phyloP scores from a whole-genome alignment of 164 flowering plant species.

The Liriodendron chinense region DNA sequence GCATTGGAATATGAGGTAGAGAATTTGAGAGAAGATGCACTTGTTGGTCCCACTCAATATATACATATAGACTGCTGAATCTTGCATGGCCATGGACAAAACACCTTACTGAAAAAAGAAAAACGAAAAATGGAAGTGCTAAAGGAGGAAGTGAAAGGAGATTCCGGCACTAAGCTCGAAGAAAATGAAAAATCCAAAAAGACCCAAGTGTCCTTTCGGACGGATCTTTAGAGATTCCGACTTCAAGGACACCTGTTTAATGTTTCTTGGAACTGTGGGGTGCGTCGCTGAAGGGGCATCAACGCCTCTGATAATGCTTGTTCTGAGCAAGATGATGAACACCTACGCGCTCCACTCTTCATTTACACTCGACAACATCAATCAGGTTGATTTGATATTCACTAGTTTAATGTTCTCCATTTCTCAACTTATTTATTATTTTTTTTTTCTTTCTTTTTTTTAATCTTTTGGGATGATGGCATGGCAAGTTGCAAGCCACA shows the following conservation, averaged over 20 bases:
- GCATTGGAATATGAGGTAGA: background rate
- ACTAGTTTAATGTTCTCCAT: too few relatives aligned
- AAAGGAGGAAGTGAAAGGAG: background rate
- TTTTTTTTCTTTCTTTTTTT: too few relatives aligned
- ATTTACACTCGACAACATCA: background rate
- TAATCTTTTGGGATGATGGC: too few relatives aligned
- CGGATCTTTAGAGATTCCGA: conserved; percentile 20
- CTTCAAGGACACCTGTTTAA: conserved; percentile 24
- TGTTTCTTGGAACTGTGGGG: conserved; percentile 31
- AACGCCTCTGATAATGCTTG: conserved; percentile 24
- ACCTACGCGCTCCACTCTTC: conserved; percentile 1
- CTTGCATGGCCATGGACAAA: background rate
- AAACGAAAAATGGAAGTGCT: background rate
- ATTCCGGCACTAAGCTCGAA: background rate
- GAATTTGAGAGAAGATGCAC: background rate
- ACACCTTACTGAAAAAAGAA: background rate
- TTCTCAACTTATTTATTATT: too few relatives aligned
- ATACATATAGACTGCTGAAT: background rate
- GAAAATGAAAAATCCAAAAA: background rate
- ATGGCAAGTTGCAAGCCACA: too few relatives aligned
- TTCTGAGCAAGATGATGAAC: conserved; percentile 30
- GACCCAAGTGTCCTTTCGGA: background rate
- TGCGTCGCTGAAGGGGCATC: conserved; percentile 29
- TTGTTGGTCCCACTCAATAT: background rate
- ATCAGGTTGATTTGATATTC: conserved; percentile 1